Conservation (phyloP, 164 flowering plant species). For the Dillenia turbinata region DNA sequence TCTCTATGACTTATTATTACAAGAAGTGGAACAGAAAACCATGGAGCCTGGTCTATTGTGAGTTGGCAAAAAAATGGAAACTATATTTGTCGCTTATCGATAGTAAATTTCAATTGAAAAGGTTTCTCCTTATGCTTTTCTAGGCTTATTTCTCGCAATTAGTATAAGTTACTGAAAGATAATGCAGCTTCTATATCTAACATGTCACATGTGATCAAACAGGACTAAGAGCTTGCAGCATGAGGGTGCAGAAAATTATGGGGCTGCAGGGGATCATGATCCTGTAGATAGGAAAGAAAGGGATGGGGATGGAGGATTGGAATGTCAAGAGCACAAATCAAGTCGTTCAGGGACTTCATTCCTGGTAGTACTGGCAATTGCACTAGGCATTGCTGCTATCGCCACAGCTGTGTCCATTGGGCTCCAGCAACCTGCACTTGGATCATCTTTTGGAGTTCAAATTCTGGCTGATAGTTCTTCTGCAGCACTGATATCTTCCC, state of each 20-base stretch:
- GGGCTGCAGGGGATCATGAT: slow-evolving; percentile 7
- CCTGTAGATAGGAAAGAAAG: slow-evolving; percentile 6
- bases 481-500: slow-evolving; percentile 25
- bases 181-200: too few species aligned
- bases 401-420: slow-evolving; percentile 40
- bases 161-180: too few species aligned
- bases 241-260: slow-evolving; percentile 16
- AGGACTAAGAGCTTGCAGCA: slow-evolving; percentile 28
- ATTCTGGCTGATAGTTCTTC: slow-evolving; percentile 36
- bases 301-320: slow-evolving; percentile 8
- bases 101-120: too few species aligned
- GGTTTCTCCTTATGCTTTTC: too few species aligned
- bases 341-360: slow-evolving; percentile 37
- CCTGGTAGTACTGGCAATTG: slow-evolving; percentile 49
- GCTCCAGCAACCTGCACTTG: slow-evolving; percentile 30
- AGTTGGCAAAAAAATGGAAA: too few species aligned
- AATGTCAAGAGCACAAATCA: slow-evolving; percentile 8
- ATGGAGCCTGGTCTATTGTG: too few species aligned
- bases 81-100: too few species aligned
- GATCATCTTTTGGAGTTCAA: slow-evolving; percentile 43
- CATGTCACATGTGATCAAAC: too few species aligned
- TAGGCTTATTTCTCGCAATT: too few species aligned
- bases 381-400: slow-evolving; percentile 54
- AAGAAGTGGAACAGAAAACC: too few species aligned
- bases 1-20: too few species aligned